phyloP scores from a whole-genome alignment of 2,329 filamentous ascomycete species.

The Botrytis aclada region DNA sequence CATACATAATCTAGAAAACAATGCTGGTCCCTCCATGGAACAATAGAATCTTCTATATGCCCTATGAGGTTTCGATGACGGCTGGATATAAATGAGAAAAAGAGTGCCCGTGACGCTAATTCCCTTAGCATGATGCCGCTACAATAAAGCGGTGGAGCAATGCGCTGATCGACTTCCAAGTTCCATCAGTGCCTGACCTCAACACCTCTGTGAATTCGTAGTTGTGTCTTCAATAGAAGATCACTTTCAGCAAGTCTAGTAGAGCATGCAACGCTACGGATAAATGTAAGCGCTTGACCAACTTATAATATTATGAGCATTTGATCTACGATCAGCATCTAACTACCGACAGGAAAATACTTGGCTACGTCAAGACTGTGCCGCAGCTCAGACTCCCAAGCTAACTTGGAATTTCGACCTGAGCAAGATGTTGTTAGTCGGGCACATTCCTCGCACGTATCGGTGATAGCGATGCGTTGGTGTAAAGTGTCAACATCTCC shows the following conservation, averaged over 20 bases:
- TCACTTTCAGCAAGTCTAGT: not conserved
- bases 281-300: not conserved
- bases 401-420: not conserved
- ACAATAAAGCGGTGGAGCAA: not conserved
- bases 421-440: not conserved
- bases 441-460: not conserved
- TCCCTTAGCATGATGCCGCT: not conserved
- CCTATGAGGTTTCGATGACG: not conserved
- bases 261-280: not conserved
- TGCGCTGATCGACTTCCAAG: not conserved
- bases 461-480: not conserved
- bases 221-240: not conserved
- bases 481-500: not conserved
- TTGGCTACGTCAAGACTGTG: constrained; percentile 2
- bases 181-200: constrained; percentile 2
- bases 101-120: not conserved
- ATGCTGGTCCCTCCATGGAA: not conserved
- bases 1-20: not conserved
- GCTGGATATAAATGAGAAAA: not conserved
- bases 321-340: constrained; percentile 2
- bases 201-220: not conserved
- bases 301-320: not conserved
- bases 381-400: constrained; percentile 2
- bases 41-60: not conserved
- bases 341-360: constrained; percentile 11